These are phyloP conservation scores for Aspergillus sp. DNA, from an alignment of 2,329 filamentous ascomycete genomes.

Conservation along the genomic window DNA sequence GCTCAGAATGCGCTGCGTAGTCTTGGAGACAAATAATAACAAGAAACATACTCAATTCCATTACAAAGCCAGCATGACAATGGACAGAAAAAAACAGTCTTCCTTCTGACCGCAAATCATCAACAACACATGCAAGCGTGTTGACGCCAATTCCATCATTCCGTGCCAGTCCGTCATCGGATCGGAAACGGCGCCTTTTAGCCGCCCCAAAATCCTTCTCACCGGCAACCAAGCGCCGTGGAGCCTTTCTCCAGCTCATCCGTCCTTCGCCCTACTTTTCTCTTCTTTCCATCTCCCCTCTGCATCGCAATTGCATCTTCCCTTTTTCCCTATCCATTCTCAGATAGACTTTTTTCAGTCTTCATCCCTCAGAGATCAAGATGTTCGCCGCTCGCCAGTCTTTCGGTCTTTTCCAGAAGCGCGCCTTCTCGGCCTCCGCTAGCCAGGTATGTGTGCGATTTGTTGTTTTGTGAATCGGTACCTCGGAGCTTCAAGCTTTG, in stretches of 20 bases:
- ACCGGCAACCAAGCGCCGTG: conserved; percentile 14
- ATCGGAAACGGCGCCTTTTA: neutral
- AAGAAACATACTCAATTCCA: too few relatives aligned
- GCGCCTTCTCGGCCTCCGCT: conserved; percentile 76
- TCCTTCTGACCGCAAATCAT: too few relatives aligned
- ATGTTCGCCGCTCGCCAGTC: conserved; percentile 70
- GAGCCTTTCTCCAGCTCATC: conserved; percentile 10
- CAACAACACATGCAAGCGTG: too few relatives aligned
- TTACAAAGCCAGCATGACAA: too few relatives aligned
- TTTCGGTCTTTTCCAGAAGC: conserved; percentile 60
- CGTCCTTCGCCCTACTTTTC: conserved; percentile 3
- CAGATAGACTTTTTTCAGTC: too few relatives aligned
- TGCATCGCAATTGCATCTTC: neutral
- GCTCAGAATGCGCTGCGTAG: too few relatives aligned
- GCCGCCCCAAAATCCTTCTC: conserved; percentile 4
- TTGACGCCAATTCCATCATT: too few relatives aligned
- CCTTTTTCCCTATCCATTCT: conserved; percentile 9
- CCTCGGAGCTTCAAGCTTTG: conserved; percentile 5
- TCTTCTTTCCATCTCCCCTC: conserved; percentile 8
- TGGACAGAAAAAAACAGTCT: too few relatives aligned
- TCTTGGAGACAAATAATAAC: too few relatives aligned
- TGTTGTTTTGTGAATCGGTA: conserved; percentile 1
- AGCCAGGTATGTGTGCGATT: conserved; percentile 58
- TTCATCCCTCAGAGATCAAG: conserved; percentile 37
- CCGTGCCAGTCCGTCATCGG: neutral